phyloP scores from a whole-genome alignment of 164 flowering plant species.

The Magnolia officinalis region DNA sequence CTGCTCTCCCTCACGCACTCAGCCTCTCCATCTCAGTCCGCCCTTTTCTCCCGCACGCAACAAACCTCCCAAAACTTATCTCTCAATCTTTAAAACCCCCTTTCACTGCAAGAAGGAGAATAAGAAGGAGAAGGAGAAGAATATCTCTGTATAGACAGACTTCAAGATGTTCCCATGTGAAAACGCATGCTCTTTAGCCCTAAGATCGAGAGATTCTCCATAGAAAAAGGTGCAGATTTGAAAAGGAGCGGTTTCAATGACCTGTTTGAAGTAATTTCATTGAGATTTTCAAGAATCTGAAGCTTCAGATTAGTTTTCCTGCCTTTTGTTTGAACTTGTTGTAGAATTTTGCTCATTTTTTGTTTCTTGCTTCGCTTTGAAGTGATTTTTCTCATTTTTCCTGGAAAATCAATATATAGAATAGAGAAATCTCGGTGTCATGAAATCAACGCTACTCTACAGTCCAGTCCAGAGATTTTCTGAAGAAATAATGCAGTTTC shows the following conservation, averaged over 20 bases:
- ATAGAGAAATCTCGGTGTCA: not conserved
- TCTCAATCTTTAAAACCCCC: too few relatives aligned
- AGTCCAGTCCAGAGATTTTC: not conserved
- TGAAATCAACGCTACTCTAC: not conserved
- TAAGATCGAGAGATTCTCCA: not conserved
- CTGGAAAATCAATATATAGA: not conserved
- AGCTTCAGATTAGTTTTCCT: not conserved
- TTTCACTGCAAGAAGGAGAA: too few relatives aligned
- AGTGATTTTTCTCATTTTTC: not conserved
- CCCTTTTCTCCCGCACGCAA: too few relatives aligned
- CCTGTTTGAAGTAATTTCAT: not conserved
- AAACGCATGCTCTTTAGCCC: not conserved
- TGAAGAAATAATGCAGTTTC: too few relatives aligned
- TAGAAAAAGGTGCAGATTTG: not conserved
- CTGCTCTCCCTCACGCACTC: too few relatives aligned
- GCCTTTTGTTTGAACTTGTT: not conserved
- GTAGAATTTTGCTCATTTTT: not conserved
- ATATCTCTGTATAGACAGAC: too few relatives aligned
- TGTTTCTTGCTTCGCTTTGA: not conserved
- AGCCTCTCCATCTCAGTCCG: too few relatives aligned
- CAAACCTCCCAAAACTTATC: too few relatives aligned
- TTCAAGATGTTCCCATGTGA: too few relatives aligned
- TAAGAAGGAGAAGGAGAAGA: too few relatives aligned
- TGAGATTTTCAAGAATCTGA: not conserved
- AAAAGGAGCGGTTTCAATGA: not conserved